Evolutionary conservation across 2,329 filamentous ascomycete species (phyloP).

Genomic region (Elsinoe arachidis): DNA sequence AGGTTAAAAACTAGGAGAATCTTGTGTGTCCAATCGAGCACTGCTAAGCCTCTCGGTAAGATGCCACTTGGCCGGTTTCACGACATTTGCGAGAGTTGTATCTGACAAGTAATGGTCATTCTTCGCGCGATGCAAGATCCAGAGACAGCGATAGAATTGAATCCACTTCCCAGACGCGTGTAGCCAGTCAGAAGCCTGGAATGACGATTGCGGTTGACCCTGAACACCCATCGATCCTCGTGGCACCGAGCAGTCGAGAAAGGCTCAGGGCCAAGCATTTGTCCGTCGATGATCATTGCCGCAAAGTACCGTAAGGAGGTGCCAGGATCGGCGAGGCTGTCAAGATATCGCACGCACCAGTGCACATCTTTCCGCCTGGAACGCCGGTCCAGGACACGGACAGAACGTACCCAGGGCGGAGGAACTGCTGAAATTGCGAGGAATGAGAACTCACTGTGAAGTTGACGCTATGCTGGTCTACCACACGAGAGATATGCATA

Average conservation of each 20-base stretch:
- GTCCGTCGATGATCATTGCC: neutral
- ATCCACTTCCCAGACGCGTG: neutral
- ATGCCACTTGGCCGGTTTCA: too few species aligned
- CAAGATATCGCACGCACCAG: constrained; percentile 1
- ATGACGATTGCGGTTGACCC: neutral
- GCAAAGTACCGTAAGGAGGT: neutral
- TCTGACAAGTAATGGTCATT: too few species aligned
- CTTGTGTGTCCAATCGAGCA: too few species aligned
- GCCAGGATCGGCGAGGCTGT: constrained; percentile 11
- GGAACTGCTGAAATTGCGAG: neutral
- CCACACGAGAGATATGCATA: neutral
- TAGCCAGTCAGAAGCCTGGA: neutral
- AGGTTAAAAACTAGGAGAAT: too few species aligned
- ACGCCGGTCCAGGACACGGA: constrained; percentile 1
- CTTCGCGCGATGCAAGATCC: too few species aligned
- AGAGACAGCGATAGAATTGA: too few species aligned
- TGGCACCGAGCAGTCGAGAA: neutral
- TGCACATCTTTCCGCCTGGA: constrained; percentile 4
- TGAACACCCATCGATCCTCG: neutral
- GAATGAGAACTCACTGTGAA: neutral
- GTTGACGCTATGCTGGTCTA: too few species aligned
- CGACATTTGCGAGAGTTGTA: too few species aligned
- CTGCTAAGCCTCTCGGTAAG: too few species aligned
- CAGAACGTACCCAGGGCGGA: neutral
- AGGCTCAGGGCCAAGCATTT: neutral